Base-by-base conservation (phyloP, 129 eudicot genomes). In the Pittosporum tobira region DNA sequence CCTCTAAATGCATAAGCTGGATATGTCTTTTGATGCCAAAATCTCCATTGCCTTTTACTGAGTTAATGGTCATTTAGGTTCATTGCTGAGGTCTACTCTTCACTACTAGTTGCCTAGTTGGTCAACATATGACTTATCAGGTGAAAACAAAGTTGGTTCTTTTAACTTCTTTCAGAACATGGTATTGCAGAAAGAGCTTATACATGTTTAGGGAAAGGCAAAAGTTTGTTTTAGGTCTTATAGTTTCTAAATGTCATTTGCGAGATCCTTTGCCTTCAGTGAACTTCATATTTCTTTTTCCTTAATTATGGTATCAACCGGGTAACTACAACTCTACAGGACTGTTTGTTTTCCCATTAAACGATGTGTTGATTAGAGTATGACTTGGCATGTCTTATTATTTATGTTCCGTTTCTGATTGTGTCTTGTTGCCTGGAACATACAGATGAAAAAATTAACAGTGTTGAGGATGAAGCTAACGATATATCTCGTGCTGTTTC, bases 401-500 rank as follows among this genome's bases (percentile, higher is more conserved):
- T 21, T 29, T 43, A 9, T 22, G 2, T 48, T n/a, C 40, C 22
- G 12, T 54, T 63, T 29, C 51, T 74, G 11, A 51, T 54, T 59
- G 37, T 53, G 51, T 28, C 37, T 54, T 57, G 68, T 61, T 56
- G 4, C 52, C 70, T 59, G 48, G 29, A 51, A 55, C 27, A 2
- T 65, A 16, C 77, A 88, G 96, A 74, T 51, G 81, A 69, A 54
- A 82, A 82, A 65, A 12, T 22, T 57, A 78, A 76, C 26, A 62
- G 60, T 38, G 62, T 18, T 57, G 62, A 30, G 24, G 77, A 77
- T 61, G 63, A 70, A 25, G 75, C 76, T 45, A 63, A 66, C 25
- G 60, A 62, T 48, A 58, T 85, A 37, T 82, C 86, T 34, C 78
- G 81, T 31, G 88, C 43, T 55, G 77, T 73, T 48, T 85, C 94